These are phyloP conservation scores for Bipolaris sorokiniana DNA, from an alignment of 2,329 filamentous ascomycete species.

Conservation along the genomic window DNA sequence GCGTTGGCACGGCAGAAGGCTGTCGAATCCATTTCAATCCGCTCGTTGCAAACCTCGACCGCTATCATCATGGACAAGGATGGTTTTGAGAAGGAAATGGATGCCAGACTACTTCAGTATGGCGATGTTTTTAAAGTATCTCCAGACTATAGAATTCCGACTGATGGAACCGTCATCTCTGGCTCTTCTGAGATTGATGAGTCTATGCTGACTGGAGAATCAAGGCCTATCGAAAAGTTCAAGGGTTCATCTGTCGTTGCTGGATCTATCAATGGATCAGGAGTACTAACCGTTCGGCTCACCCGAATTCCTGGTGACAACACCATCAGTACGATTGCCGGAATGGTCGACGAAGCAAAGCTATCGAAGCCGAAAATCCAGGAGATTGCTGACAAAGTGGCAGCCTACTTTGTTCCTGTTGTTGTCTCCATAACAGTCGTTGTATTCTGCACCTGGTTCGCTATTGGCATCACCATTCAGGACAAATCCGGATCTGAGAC, in stretches of 20 bases:
- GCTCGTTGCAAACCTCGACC: no score
- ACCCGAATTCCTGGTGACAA: conserved; percentile 71
- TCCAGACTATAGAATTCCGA: conserved; percentile 56
- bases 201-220: conserved; percentile 79
- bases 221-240: conserved; percentile 63
- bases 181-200: conserved; percentile 74
- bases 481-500: no score
- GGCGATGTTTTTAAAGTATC: no score
- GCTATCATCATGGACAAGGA: no score
- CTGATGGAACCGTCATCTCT: conserved; percentile 69
- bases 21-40: no score
- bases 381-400: conserved; percentile 70
- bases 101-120: no score
- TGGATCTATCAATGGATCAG: conserved; percentile 65
- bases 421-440: conserved; percentile 45
- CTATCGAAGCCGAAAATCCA: conserved; percentile 72
- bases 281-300: conserved; percentile 58
- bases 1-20: no score
- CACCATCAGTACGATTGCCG: conserved; percentile 71
- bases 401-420: conserved; percentile 71
- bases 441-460: no score
- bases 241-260: conserved; percentile 64
- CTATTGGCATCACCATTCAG: no score
- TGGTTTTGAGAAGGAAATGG: no score
- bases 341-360: conserved; percentile 74